A percentile compares a stretch with the other conserved stretches of the same genome.
These are phyloP conservation scores for Mortierella sp. DNA, from an alignment of 371 early-diverging fungal genomes.

Conservation along the genomic window DNA sequence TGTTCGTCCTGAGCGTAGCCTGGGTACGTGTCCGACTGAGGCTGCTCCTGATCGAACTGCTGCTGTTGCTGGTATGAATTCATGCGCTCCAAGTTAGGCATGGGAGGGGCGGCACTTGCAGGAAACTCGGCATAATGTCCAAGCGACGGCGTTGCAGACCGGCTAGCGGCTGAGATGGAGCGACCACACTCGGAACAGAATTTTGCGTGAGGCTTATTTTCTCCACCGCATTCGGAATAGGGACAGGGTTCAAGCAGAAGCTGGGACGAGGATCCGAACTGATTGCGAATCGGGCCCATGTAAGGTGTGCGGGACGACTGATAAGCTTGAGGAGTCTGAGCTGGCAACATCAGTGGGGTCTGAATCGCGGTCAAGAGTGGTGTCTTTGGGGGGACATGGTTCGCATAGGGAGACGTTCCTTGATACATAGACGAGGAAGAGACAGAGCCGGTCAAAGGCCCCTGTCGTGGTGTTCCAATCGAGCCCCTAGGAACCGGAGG, in stretches of 20 bases:
- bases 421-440: conserved; percentile 23
- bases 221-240: conserved; percentile 68
- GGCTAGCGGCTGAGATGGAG: conserved; percentile 60
- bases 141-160: conserved; percentile 60
- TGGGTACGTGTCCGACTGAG: conserved; percentile 4
- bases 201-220: conserved; percentile 73
- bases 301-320: conserved; percentile 37
- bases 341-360: conserved; percentile 49
- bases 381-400: conserved; percentile 40
- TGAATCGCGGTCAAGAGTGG: conserved; percentile 46
- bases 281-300: conserved; percentile 35
- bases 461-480: conserved; percentile 26
- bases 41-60: conserved; percentile 10
- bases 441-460: conserved; percentile 17
- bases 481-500: conserved; percentile 27
- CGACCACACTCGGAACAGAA: conserved; percentile 82
- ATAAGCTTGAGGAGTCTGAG: conserved; percentile 39
- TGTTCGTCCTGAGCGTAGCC: conserved; percentile 10
- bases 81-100: conserved; percentile 37
- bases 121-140: conserved; percentile 29
- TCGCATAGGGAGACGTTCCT: conserved; percentile 27
- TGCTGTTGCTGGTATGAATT: conserved; percentile 30
- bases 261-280: conserved; percentile 34
- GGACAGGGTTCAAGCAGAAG: conserved; percentile 59
- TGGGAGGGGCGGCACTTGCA: conserved; percentile 14